Base-by-base conservation (phyloP, 2,329 filamentous ascomycete genomes). In the Ceratocystis papillata region DNA sequence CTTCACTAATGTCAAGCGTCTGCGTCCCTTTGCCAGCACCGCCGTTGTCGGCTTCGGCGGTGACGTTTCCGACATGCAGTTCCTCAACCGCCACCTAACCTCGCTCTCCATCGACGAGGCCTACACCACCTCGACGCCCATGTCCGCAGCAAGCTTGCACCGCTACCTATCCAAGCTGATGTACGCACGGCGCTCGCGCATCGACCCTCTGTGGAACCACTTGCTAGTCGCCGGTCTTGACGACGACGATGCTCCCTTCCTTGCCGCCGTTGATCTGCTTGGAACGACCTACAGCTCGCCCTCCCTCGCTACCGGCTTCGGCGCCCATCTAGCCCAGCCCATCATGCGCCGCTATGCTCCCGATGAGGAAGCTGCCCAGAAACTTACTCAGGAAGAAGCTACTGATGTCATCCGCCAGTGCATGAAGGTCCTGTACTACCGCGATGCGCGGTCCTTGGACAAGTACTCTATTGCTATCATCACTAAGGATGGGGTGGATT, bases 1-100 rank as follows among this genome's bases (percentile, higher is more conserved):
- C 74, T 99, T 97, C 83, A 92, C 89, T 73, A 89, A 96, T 76
- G 90, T 97, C 75, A 95, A 96, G 80, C 92, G 94, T 74, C 87
- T 99, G 71, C 90, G 90, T 72, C 83, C 86, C 72, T 97, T 97
- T 78, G 90, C 91, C 78, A 82, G 86, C 70, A 85, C 87, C 70
- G 87, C 90, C 37, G 84, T 97, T 68, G 82, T 99, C 73, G 94
- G 94, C 73, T 96, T 97, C 79, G 90, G 91, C 76, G 94, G 94
- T 76, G 94, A 99, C 79, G 87, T 99, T 72, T 96, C 90, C 70
- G 94, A 99, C 80, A 97, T 99, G 94, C 94, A 99, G 81, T 95
- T 95, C 80, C 86, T 99, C 71, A 89, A 96, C 83, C 87, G 94
- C 72, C 85, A 96, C 73, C 87, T 99, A 71, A 87, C 83, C 73